A percentile compares a stretch with the other conserved stretches of the same genome.
These are phyloP conservation scores for Protea cynaroides DNA, from an alignment of 164 flowering plant species.

Conservation along the genomic window DNA sequence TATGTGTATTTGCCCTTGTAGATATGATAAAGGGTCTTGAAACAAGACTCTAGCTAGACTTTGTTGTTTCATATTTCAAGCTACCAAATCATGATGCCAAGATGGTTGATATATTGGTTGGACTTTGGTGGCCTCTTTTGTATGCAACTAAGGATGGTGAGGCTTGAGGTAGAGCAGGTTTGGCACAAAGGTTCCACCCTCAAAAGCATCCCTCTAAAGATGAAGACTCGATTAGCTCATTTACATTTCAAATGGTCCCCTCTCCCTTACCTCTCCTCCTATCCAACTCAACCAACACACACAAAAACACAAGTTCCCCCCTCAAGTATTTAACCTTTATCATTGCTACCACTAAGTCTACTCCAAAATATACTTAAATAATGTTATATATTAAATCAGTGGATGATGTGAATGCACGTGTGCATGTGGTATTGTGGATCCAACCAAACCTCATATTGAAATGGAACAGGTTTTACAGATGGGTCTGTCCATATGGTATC, in stretches of 20 bases:
- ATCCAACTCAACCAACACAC: not conserved
- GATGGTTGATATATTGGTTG: too few relatives aligned
- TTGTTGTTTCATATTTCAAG: too few relatives aligned
- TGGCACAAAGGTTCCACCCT: slow-evolving; percentile 3
- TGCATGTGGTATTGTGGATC: slow-evolving; percentile 21
- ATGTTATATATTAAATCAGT: slow-evolving; percentile 11
- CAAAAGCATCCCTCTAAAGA: not conserved
- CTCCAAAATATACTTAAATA: slow-evolving; percentile 10
- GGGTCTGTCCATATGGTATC: too few relatives aligned
- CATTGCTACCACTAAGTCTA: slow-evolving; percentile 30
- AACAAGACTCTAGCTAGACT: too few relatives aligned
- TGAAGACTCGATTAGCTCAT: slow-evolving; percentile 10
- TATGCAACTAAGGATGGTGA: not conserved
- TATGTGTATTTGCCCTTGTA: not conserved
- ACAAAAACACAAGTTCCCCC: not conserved
- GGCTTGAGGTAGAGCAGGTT: not conserved
- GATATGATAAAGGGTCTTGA: slow-evolving; percentile 8
- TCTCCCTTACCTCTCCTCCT: not conserved
- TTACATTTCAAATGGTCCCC: slow-evolving; percentile 24
- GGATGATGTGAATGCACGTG: slow-evolving; percentile 33
- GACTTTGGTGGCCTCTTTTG: not conserved
- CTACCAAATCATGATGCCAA: too few relatives aligned
- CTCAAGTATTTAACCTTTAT: slow-evolving; percentile 2
- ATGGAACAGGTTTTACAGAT: too few relatives aligned
- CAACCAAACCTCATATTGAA: slow-evolving; percentile 22